Percentiles rank a stretch among this genome's conserved stretches.
Evolutionary conservation across 306 rosid species (phyloP).

Genomic region (barrel medic (Medicago truncatula)): MtrunA17r5.0-ANR NC_053043.1:49217001-49217500

Average conservation of each 20-base stretch:
- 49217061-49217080: constrained; percentile 19
- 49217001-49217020: neutral
- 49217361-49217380: constrained; percentile 2
- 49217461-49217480: no score
- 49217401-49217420: no score
- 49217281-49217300: constrained; percentile 37
- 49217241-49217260: constrained; percentile 28
- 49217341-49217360: constrained; percentile 35
- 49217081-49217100: constrained; percentile 37
- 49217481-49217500: no score
- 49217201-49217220: constrained; percentile 34
- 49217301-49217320: constrained; percentile 12
- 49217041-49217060: constrained; percentile 8
- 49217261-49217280: constrained; percentile 27
- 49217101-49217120: constrained; percentile 38
- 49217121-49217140: constrained; percentile 44
- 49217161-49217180: constrained; percentile 10
- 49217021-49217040: neutral
- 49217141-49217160: constrained; percentile 30
- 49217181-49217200: constrained; percentile 33
- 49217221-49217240: constrained; percentile 3
- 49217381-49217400: neutral
- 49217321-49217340: constrained; percentile 6
- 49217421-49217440: no score
- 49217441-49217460: no score